Percentiles rank a stretch among this genome's conserved stretches.
Evolutionary conservation across 31 red algal genomes (phyloP).

Genomic region (Asparagopsis taxiformis): DNA sequence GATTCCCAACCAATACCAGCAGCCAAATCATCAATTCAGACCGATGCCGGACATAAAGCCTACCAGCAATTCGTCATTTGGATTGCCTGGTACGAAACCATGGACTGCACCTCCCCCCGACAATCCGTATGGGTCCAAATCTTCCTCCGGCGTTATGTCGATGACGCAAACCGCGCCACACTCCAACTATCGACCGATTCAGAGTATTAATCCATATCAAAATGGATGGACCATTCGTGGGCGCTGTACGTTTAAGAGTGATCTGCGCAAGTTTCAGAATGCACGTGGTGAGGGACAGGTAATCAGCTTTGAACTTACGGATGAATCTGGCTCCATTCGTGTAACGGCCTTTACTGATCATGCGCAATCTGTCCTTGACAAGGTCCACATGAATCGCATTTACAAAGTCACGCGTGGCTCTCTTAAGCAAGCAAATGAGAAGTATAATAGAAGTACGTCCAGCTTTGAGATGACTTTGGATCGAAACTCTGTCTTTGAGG

Average conservation of each 20-base stretch:
- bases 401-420: slow-evolving; percentile 70
- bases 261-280: slow-evolving; percentile 80
- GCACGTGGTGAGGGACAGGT: slow-evolving; percentile 73
- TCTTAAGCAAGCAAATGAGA: slow-evolving; percentile 85
- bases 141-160: slow-evolving; percentile 14
- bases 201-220: slow-evolving; percentile 83
- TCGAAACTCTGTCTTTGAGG: slow-evolving; percentile 53
- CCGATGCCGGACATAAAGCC: no score
- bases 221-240: slow-evolving; percentile 87
- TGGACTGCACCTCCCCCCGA: no score
- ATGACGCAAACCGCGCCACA: slow-evolving; percentile 25
- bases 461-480: slow-evolving; percentile 92
- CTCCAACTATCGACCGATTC: slow-evolving; percentile 44
- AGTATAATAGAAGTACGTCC: slow-evolving; percentile 76
- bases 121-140: slow-evolving; percentile 8
- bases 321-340: slow-evolving; percentile 74
- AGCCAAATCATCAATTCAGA: no score
- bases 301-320: slow-evolving; percentile 91
- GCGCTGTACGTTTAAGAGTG: slow-evolving; percentile 66
- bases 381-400: slow-evolving; percentile 64
- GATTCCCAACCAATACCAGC: no score
- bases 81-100: no score
- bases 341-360: slow-evolving; percentile 75
- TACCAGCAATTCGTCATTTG: no score
- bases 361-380: slow-evolving; percentile 43